phyloP scores from a whole-genome alignment of 108 stramenopile genomes.

The Nannochloropsis gaditana region DNA sequence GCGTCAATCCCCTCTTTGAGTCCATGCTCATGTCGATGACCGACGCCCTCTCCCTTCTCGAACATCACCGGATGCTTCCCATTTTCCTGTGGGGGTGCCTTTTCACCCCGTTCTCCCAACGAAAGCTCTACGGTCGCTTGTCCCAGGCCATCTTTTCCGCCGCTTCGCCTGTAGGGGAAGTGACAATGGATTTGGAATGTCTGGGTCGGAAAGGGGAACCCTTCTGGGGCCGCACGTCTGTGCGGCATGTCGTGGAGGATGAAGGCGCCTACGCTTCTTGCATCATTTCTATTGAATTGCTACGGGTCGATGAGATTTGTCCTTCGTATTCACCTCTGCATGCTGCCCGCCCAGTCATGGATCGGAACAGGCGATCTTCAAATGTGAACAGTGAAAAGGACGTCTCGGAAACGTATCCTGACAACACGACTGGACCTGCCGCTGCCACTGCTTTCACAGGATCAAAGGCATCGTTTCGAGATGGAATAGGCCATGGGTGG shows the following conservation, averaged over 20 bases:
- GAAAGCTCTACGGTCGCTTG: neutral
- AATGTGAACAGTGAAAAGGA: no score
- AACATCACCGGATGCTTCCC: neutral
- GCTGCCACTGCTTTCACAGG: no score
- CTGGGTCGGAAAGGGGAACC: neutral
- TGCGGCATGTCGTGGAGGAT: neutral
- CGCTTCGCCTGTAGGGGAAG: neutral
- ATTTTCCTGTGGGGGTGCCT: neutral
- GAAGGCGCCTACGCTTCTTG: neutral
- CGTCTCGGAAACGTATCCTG: no score
- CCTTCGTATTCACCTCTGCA: neutral
- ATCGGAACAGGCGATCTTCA: neutral
- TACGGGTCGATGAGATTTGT: neutral
- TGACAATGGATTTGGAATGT: neutral
- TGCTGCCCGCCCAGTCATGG: neutral
- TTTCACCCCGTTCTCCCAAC: neutral
- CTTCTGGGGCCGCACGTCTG: neutral
- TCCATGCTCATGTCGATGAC: neutral
- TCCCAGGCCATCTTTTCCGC: slow-evolving; percentile 6
- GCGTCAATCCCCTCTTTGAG: neutral
- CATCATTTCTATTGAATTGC: neutral
- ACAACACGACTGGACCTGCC: no score
- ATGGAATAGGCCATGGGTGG: no score
- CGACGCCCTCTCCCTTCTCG: slow-evolving; percentile 1
- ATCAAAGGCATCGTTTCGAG: no score